Percentiles rank a stretch among this genome's conserved stretches.
Conservation (phyloP, 148 eudicot species). For the Polygonum maritimum region DNA sequence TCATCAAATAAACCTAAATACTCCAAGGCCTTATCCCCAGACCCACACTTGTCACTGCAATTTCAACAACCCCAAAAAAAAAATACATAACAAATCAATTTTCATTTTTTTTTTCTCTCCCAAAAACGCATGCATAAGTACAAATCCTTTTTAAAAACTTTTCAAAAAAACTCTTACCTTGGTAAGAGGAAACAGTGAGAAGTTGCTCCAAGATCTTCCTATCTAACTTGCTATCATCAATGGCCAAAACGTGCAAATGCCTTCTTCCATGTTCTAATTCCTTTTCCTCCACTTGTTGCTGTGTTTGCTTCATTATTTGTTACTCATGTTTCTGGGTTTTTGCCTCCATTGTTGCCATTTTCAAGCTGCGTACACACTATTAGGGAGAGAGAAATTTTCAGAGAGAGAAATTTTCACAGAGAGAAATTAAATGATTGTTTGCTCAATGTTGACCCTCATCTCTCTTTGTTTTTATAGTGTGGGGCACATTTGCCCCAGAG, state of each 20-base stretch:
- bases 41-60: conserved; percentile 39
- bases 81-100: neutral
- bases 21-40: conserved; percentile 39
- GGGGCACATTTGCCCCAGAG: neutral
- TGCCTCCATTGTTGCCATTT: neutral
- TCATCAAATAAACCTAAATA: conserved; percentile 30
- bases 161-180: conserved; percentile 17
- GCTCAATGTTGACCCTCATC: neutral
- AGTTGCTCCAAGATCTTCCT: conserved; percentile 35
- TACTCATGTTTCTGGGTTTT: neutral
- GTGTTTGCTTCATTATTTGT: neutral
- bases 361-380: neutral
- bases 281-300: neutral
- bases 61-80: neutral
- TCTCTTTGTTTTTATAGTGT: neutral
- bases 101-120: neutral
- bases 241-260: conserved; percentile 29
- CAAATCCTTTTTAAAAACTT: too few relatives aligned
- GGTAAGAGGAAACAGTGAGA: conserved; percentile 30
- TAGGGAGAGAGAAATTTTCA: neutral
- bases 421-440: neutral
- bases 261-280: neutral
- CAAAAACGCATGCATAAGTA: neutral
- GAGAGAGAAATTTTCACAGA: neutral
- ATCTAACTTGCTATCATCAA: conserved; percentile 34